Evolutionary conservation across 768 basidiomycete species (phyloP), one percentile per base, ranked within the genome.

Genomic region (Phlebiopsis flavidoalba): DNA sequence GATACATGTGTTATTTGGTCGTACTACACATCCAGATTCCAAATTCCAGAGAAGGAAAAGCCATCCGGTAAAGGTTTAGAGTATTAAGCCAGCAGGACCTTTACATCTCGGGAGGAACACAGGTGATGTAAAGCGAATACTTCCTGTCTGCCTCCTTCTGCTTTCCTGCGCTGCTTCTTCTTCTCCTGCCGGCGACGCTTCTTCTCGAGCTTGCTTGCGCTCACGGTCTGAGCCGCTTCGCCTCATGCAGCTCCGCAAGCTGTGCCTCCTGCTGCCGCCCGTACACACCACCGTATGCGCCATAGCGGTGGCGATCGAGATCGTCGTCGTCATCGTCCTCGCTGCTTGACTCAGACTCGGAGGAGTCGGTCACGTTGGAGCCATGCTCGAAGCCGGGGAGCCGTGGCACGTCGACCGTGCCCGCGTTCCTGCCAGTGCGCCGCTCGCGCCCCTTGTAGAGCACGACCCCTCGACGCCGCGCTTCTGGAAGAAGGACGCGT

Each of bases 391-490:
- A 77, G 15, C 79, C 75, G n/a, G 82, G 80, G 37, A 87, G 74
- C 8, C 14, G 53, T 79, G 74, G n/a, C 57, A 77, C 73, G 65
- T 91, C 89, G 40, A 83, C 64, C 0, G 74, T 66, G 48, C 89
- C 89, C 0, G 76, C 74, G 33, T 73, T 74, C 5, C 77, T 76
- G 2, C 91, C 91, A n/a, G 89, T 85, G 63, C 88, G 86, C 37
- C 89, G 83, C 72, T 91, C 86, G 51, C 80, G 83, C 47, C 91
- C 91, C 69, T 85, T 89, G 78, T 83, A 93, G n/a, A 94, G 77
- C 37, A 91, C 79, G 51, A 91, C 74, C n/a, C n/a, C 65, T 94
- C 91, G n/a, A 89, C 82, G 19, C 87, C 86, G 49, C 91, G 89
- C 37, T 79, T 74, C 59, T 80, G 69, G 79, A 92, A 92, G 74